A percentile compares a stretch with the other conserved stretches of the same genome.
phyloP scores from a whole-genome alignment of 176 grass and related monocot species.

The Secale cereale region DNA sequence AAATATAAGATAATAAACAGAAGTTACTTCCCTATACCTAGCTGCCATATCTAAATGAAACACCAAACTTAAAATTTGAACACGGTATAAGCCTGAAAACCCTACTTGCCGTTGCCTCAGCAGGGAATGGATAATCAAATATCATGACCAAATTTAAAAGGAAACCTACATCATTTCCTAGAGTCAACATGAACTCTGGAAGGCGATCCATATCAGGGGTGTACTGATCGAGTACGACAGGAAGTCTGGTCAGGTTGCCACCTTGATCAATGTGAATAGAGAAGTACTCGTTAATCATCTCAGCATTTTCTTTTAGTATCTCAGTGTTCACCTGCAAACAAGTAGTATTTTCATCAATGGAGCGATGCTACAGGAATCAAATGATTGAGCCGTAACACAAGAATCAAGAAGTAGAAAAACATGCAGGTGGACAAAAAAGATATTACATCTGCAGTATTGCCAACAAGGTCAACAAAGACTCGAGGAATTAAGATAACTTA shows the following conservation, averaged over 20 bases:
- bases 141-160: constrained; percentile 11
- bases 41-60: neutral
- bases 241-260: constrained; percentile 75
- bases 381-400: neutral
- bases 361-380: neutral
- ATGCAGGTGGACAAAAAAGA: neutral
- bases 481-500: constrained; percentile 26
- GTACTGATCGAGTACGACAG: constrained; percentile 95
- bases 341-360: neutral
- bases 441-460: neutral
- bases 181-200: constrained; percentile 81
- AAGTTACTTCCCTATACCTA: neutral
- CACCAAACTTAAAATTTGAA: constrained; percentile 6
- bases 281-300: constrained; percentile 90
- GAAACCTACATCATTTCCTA: constrained; percentile 81
- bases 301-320: constrained; percentile 73
- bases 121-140: neutral
- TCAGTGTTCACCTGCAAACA: constrained; percentile 66
- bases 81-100: neutral
- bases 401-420: neutral
- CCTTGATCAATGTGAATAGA: constrained; percentile 69
- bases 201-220: constrained; percentile 82
- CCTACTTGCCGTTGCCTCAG: neutral
- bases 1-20: neutral
- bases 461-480: neutral